Conservation (phyloP, 2,329 filamentous ascomycete genomes). For the Elsinoe necatrix region DNA sequence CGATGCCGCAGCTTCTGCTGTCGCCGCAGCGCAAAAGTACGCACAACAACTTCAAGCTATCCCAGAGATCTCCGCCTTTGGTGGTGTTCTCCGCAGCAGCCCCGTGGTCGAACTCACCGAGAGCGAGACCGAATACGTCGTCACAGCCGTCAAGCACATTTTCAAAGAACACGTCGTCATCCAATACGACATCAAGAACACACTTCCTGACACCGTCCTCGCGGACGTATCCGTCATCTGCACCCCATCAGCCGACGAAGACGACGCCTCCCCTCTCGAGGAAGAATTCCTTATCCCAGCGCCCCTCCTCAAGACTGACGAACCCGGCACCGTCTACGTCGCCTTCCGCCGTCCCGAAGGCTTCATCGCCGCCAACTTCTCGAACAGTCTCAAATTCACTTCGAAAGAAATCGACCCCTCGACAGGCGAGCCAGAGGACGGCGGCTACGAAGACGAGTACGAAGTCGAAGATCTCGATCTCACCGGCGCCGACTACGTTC, state of each 20-base stretch:
- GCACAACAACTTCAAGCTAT: conserved; percentile 79
- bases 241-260: conserved; percentile 77
- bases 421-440: conserved; percentile 84
- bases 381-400: conserved; percentile 91
- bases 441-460: conserved; percentile 94
- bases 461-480: conserved; percentile 91
- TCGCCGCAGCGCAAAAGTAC: conserved; percentile 78
- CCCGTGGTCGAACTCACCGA: conserved; percentile 82
- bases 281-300: conserved; percentile 93
- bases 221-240: conserved; percentile 81
- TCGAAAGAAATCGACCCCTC: conserved; percentile 96
- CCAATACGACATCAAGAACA: conserved; percentile 98
- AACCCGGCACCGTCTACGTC: conserved; percentile 89
- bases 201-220: conserved; percentile 78
- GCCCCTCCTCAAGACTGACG: conserved; percentile 70
- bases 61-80: conserved; percentile 84
- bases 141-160: conserved; percentile 87
- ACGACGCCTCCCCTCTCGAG: conserved; percentile 58
- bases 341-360: conserved; percentile 84
- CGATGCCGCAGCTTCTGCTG: conserved; percentile 62
- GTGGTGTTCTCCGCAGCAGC: conserved; percentile 85
- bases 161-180: conserved; percentile 96
- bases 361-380: conserved; percentile 73
- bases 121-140: conserved; percentile 94
- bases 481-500: conserved; percentile 82